Percentiles rank a stretch among this genome's conserved stretches.
Evolutionary conservation across 331 rosid genomes (phyloP).

Genomic region (Rosa hybrid): DNA sequence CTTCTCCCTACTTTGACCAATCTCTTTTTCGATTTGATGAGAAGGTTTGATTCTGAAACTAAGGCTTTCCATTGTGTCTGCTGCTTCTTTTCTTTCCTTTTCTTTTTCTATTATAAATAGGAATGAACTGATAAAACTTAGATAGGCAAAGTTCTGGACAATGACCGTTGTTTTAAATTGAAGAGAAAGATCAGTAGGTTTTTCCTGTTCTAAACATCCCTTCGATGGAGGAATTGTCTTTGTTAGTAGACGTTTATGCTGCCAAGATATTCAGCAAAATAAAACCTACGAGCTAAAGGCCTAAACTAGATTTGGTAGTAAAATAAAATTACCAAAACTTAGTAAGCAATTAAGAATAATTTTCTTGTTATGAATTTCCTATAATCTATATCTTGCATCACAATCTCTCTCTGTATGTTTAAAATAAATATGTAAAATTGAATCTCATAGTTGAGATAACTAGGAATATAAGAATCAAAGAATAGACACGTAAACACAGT

Average conservation of each 20-base stretch:
- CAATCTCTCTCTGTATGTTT: not conserved
- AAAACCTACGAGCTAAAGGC: not conserved
- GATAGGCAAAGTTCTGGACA: not conserved
- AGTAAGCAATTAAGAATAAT: not conserved
- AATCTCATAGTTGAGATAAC: not conserved
- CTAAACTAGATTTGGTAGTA: not conserved
- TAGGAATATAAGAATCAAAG: not conserved
- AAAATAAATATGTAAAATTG: not conserved
- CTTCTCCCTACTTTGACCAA: slow-evolving; percentile 96
- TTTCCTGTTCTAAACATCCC: not conserved
- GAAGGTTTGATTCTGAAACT: slow-evolving; percentile 58
- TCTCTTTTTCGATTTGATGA: slow-evolving; percentile 92
- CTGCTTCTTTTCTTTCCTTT: not conserved
- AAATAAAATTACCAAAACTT: not conserved
- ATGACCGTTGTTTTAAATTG: not conserved
- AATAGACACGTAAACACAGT: not conserved
- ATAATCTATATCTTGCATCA: not conserved
- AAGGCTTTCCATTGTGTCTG: slow-evolving; percentile 2
- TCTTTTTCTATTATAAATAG: not conserved
- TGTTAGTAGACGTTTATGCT: not conserved
- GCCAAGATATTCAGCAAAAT: not conserved
- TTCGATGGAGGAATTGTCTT: not conserved
- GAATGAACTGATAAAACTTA: not conserved
- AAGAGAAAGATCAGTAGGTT: not conserved
- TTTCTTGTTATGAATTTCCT: not conserved